Evolutionary conservation across 2,329 filamentous ascomycete species (phyloP), one percentile per base, ranked within the genome.

Genomic region (Fusarium longipes): DNA sequence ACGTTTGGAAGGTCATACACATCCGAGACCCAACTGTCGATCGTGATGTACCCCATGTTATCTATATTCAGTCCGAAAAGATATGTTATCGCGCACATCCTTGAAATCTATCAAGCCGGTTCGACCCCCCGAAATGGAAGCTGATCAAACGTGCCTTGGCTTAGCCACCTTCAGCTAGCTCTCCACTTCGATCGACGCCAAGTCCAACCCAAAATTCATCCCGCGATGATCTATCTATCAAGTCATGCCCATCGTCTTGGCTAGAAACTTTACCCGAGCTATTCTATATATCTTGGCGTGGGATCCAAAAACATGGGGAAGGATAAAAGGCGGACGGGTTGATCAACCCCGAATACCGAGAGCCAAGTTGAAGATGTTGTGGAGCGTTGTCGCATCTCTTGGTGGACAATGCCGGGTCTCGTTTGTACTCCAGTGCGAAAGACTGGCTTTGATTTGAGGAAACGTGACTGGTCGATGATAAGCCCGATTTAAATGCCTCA

Each of bases 261-360:
- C 45, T 36, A 48, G 45, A 48, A 36, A 48, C 45, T 48, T 48
- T 48, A 48, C 45, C 45, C 45, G 45, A 48, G 22, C 25, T 14
- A 12, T 18, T 48, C 30, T 43, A n/a, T 35, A 20, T 22, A 25
- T 25, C 45, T 48, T 48, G 45, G 45, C 45, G 6, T 25, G 24
- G 32, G 8, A 27, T 43, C n/a, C 14, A 14, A 43, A 43, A 29
- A 1, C 24, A 24, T 43, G 40, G 40, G 17, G 24, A 14, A 29
- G 8, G 2, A 4, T n/a, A n/a, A 24, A 18, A 11, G 22, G 17
- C 5, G 8, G 12, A 22, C 3, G 5, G 20, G 20, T 22, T 22
- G 39, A 24, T 17, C 8, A 32, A 48, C 22, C 10, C 45, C 45
- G 45, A 48, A 48, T 25, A 36, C 45, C 45, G 45, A 48, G 32